phyloP scores from a whole-genome alignment of 2,329 filamentous ascomycete species.

The Neofusicoccum laricinum region DNA sequence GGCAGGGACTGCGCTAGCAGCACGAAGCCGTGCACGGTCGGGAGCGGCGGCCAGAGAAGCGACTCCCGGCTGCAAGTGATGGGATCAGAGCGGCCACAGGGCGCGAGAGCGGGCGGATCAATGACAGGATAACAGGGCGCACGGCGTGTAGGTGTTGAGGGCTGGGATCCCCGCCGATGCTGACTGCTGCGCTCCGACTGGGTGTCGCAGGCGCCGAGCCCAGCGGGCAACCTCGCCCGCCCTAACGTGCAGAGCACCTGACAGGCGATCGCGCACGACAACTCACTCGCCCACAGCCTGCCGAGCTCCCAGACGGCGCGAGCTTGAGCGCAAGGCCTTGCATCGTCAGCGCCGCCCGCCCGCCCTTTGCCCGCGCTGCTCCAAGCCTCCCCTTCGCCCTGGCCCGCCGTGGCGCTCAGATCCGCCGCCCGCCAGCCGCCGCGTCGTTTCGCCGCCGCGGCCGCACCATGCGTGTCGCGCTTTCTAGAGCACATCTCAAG shows the following conservation, averaged over 20 bases:
- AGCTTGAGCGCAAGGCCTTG: too few species aligned
- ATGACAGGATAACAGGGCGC: neutral
- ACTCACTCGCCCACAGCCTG: neutral
- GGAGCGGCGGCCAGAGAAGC: neutral
- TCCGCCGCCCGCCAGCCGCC: neutral
- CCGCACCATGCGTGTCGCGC: neutral
- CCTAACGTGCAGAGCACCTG: neutral
- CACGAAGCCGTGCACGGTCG: neutral
- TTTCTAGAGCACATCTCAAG: neutral
- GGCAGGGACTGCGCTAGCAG: constrained; percentile 11
- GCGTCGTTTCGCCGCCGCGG: neutral
- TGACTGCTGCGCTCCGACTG: neutral
- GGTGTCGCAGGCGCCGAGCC: neutral
- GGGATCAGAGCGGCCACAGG: neutral
- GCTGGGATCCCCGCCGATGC: constrained; percentile 8
- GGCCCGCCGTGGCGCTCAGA: neutral
- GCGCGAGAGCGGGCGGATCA: neutral
- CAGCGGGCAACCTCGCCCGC: neutral
- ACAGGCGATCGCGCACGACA: neutral
- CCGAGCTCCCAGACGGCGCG: neutral
- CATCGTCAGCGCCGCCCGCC: too few species aligned
- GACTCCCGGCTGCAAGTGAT: neutral
- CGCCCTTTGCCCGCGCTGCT: neutral
- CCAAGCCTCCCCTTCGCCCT: neutral
- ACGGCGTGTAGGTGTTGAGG: constrained; percentile 3